Conservation (phyloP, 2,329 filamentous ascomycete genomes). For the Aspergillus puulaauensis region DNA sequence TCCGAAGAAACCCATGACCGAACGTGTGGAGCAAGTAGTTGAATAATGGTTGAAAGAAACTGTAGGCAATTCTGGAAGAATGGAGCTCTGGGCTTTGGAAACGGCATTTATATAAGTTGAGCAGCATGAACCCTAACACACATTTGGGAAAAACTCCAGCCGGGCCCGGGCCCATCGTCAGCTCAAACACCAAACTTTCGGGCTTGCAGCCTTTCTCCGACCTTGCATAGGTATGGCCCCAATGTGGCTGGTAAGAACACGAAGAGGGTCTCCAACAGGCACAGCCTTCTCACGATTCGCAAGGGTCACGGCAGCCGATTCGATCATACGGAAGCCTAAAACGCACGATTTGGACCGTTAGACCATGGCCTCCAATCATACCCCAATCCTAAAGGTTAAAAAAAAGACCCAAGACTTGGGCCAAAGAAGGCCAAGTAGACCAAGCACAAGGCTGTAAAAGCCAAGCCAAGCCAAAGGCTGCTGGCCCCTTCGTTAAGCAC, state of each 20-base stretch:
- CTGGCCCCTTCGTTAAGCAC: not conserved
- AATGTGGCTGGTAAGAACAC: not conserved
- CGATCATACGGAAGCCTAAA: not conserved
- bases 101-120: not conserved
- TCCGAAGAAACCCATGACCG: too few relatives aligned
- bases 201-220: too few relatives aligned
- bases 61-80: not conserved
- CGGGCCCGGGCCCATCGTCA: too few relatives aligned
- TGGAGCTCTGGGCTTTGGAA: not conserved
- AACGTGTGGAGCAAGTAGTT: too few relatives aligned
- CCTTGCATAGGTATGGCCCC: too few relatives aligned
- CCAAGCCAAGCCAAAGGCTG: not conserved
- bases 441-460: not conserved
- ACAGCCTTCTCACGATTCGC: not conserved
- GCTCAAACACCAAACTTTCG: too few relatives aligned
- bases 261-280: not conserved
- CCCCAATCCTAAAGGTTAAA: not conserved
- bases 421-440: not conserved
- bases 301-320: not conserved
- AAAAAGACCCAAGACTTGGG: not conserved
- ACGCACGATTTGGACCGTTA: not conserved
- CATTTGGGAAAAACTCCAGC: too few relatives aligned
- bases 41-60: not conserved
- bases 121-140: not conserved
- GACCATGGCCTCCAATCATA: not conserved